These are phyloP conservation scores for Penicillium crystallinum DNA, from an alignment of 495 filamentous ascomycete genomes.

Conservation along the genomic window DNA sequence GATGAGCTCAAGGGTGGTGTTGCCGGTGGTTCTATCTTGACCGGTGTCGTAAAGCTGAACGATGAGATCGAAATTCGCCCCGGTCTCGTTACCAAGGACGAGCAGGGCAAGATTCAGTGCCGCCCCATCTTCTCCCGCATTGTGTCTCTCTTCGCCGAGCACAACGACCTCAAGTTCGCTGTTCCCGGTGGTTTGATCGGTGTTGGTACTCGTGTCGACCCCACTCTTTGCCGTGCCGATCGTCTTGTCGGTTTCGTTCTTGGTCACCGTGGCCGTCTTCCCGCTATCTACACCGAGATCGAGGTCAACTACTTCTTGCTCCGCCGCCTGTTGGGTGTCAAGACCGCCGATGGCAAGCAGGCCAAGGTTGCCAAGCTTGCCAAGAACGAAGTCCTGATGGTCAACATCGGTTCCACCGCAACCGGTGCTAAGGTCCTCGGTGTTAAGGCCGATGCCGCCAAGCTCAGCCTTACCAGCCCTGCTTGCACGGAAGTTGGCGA, in stretches of 20 bases:
- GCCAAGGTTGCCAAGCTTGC: slow-evolving; percentile 96
- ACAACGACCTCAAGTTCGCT: slow-evolving; percentile 96
- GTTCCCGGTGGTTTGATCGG: slow-evolving; percentile 95
- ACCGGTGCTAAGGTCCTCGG: slow-evolving; percentile 92
- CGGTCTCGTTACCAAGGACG: slow-evolving; percentile 89
- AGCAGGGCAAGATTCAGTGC: slow-evolving; percentile 91
- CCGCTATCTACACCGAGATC: slow-evolving; percentile 92
- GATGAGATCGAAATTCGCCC: slow-evolving; percentile 98
- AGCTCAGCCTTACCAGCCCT: slow-evolving; percentile 79
- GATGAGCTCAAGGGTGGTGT: slow-evolving; percentile 98
- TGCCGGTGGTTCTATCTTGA: slow-evolving; percentile 92
- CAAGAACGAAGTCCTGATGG: slow-evolving; percentile 98
- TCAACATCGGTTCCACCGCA: slow-evolving; percentile 96
- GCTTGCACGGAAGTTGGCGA: slow-evolving; percentile 92
- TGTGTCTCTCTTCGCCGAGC: slow-evolving; percentile 91
- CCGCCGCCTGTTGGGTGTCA: slow-evolving; percentile 88
- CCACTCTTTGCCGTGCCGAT: slow-evolving; percentile 95
- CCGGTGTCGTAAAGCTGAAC: slow-evolving; percentile 89
- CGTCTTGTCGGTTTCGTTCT: slow-evolving; percentile 98
- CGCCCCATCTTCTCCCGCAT: slow-evolving; percentile 93
- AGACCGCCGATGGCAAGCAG: slow-evolving; percentile 97
- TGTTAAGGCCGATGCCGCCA: slow-evolving; percentile 95
- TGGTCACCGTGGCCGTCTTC: slow-evolving; percentile 83
- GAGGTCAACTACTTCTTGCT: slow-evolving; percentile 99
- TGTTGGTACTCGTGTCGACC: slow-evolving; percentile 95